Evolutionary conservation across 108 stramenopile genomes (phyloP).

Genomic region (Cyclotella baltica): DNA sequence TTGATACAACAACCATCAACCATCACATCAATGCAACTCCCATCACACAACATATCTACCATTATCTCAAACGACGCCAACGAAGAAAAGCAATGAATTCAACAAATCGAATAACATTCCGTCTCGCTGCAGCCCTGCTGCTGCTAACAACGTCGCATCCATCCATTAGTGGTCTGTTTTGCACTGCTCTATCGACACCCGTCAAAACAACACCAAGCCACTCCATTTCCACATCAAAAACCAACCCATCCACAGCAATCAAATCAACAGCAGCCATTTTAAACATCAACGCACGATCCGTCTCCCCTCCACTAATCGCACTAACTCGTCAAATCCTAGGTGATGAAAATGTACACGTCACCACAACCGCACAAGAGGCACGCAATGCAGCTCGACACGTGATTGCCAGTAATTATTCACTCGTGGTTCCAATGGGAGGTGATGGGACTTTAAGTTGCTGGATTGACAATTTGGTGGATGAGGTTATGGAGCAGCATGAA

Average conservation of each 20-base stretch:
- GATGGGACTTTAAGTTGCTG: slow-evolving; percentile 75
- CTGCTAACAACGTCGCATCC: neutral
- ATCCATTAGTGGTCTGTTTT: no score
- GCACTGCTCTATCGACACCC: neutral
- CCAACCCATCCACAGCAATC: neutral
- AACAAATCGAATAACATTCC: no score
- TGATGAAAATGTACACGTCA: slow-evolving; percentile 28
- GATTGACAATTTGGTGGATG: slow-evolving; percentile 58
- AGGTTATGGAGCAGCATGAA: slow-evolving; percentile 10
- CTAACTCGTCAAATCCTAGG: slow-evolving; percentile 36
- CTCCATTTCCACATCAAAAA: neutral
- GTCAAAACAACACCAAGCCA: neutral
- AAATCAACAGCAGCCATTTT: slow-evolving; percentile 58
- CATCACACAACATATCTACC: no score
- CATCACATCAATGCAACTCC: no score
- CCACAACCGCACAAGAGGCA: slow-evolving; percentile 64
- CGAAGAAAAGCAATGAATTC: no score
- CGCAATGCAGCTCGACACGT: slow-evolving; percentile 33
- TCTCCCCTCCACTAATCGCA: slow-evolving; percentile 43
- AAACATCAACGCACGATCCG: slow-evolving; percentile 67
- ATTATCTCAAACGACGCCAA: no score
- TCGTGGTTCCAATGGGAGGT: slow-evolving; percentile 74
- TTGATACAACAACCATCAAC: no score
- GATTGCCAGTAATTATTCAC: slow-evolving; percentile 14
- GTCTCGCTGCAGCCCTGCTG: neutral